Evolutionary conservation across 2,329 filamentous ascomycete genomes (phyloP).

Genomic region (Pseudocercospora cruenta): DNA sequence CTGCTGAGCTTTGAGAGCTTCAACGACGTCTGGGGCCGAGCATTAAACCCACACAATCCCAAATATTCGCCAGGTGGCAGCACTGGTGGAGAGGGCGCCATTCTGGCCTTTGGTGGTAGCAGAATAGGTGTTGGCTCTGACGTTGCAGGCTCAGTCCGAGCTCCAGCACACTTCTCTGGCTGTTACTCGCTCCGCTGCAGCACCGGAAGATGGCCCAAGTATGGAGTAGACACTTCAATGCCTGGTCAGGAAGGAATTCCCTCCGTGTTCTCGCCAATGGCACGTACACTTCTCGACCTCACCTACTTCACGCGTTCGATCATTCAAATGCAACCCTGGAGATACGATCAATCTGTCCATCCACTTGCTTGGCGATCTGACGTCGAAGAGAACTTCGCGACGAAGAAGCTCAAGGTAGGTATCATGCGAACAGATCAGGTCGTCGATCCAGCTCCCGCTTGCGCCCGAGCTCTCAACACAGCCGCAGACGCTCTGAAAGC

Average conservation of each 20-base stretch:
- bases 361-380: conserved; percentile 77
- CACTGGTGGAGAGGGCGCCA: conserved; percentile 80
- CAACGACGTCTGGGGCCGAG: conserved; percentile 79
- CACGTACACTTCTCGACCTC: conserved; percentile 79
- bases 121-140: conserved; percentile 89
- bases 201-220: conserved; percentile 87
- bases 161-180: conserved; percentile 85
- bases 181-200: conserved; percentile 87
- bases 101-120: conserved; percentile 78
- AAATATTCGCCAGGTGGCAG: conserved; percentile 87
- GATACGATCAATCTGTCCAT: conserved; percentile 83
- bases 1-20: conserved; percentile 83
- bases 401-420: conserved; percentile 70
- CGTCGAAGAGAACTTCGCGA: conserved; percentile 63
- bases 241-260: conserved; percentile 88
- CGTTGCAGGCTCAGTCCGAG: conserved; percentile 85
- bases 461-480: conserved; percentile 72
- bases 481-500: conserved; percentile 69
- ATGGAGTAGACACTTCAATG: conserved; percentile 84
- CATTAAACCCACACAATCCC: conserved; percentile 79
- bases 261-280: conserved; percentile 90
- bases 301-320: conserved; percentile 80
- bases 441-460: conserved; percentile 84
- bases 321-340: conserved; percentile 83
- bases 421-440: conserved; percentile 74